A percentile compares a stretch with the other conserved stretches of the same genome.
Conservation (phyloP, 768 basidiomycete genomes). For the Trametes meyenii region DNA sequence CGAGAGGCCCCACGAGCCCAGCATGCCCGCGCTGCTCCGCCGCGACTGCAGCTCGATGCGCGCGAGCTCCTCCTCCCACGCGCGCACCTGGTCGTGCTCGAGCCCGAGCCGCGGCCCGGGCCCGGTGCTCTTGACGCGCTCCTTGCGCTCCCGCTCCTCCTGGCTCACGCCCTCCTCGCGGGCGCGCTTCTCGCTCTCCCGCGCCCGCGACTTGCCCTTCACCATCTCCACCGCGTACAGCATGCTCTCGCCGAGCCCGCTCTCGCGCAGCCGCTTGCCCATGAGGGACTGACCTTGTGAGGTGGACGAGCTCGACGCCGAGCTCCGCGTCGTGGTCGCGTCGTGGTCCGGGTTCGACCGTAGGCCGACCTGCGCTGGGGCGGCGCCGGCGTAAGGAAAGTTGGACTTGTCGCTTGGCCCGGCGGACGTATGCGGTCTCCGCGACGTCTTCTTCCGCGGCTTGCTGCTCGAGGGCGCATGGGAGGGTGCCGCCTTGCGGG, state of each 20-base stretch:
- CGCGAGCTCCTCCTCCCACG: conserved; percentile 81
- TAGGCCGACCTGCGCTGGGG: conserved; percentile 13
- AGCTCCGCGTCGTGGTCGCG: conserved; percentile 18
- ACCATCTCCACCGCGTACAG: conserved; percentile 20
- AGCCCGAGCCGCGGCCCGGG: conserved; percentile 15
- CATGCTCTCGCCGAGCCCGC: conserved; percentile 21
- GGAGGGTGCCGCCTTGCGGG: conserved; percentile 6
- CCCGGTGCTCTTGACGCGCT: conserved; percentile 25
- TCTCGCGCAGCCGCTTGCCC: conserved; percentile 13
- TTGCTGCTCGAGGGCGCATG: conserved; percentile 12
- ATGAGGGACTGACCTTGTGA: conserved; percentile 13
- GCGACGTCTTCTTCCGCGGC: conserved; percentile 36
- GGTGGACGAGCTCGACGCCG: conserved; percentile 19
- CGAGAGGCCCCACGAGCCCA: conserved; percentile 27
- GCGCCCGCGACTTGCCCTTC: conserved; percentile 20
- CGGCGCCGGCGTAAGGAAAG: conserved; percentile 26
- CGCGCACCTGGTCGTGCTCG: conserved; percentile 37
- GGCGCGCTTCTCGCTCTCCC: conserved; percentile 16
- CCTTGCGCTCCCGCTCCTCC: conserved; percentile 39
- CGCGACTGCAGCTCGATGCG: conserved; percentile 66
- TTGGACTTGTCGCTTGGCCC: conserved; percentile 62
- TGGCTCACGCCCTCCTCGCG: conserved; percentile 25
- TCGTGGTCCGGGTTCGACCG: conserved; percentile 18
- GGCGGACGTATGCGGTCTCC: conserved; percentile 76
- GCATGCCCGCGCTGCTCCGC: conserved; percentile 42